phyloP scores from a whole-genome alignment of 495 filamentous ascomycete genomes.

The Daldinia loculata region DNA sequence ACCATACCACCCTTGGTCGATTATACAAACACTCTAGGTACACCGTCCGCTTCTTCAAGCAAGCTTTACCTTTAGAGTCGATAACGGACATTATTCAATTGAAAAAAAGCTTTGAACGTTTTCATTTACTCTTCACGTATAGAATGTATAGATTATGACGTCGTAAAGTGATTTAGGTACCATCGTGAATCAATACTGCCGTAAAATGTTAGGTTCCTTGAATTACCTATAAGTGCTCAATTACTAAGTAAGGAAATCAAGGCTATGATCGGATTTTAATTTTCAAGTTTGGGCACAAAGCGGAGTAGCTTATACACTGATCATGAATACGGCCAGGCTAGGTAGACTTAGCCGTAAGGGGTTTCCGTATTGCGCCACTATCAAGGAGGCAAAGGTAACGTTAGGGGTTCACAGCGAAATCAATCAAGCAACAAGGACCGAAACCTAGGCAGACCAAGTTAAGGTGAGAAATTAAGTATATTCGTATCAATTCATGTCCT shows the following conservation, averaged over 20 bases:
- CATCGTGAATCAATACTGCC: background rate
- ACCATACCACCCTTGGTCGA: background rate
- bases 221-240: background rate
- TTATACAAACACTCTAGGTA: background rate
- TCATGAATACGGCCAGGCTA: background rate
- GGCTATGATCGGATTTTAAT: too few relatives aligned
- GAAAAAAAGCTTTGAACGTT: background rate
- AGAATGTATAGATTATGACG: background rate
- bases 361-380: background rate
- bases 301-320: background rate
- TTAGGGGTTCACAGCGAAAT: background rate
- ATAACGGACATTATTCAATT: background rate
- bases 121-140: background rate
- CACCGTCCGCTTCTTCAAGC: background rate
- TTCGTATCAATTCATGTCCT: slow-evolving; percentile 38
- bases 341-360: background rate
- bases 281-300: too few relatives aligned
- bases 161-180: background rate
- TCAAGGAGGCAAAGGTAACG: background rate
- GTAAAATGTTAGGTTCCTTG: background rate
- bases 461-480: background rate
- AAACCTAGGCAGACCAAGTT: background rate
- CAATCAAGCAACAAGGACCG: background rate
- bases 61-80: background rate
- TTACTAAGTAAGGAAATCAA: background rate